Evolutionary conservation across 2,329 filamentous ascomycete genomes (phyloP), one percentile per base, ranked within the genome.

Genomic region (Xylaria sp.): DNA sequence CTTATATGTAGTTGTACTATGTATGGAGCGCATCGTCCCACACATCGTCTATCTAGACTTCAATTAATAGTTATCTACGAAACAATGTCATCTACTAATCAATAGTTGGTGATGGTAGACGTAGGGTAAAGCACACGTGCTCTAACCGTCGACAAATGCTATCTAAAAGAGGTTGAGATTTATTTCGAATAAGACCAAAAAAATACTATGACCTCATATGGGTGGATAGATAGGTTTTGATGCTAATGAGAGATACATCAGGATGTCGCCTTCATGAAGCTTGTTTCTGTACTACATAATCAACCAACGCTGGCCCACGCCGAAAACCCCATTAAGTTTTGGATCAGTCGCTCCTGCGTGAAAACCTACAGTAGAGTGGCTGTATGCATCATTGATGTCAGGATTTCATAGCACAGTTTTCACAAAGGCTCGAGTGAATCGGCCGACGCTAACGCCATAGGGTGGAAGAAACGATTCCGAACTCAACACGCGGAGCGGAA

Each of bases 351-450:
- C n/a, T 59, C 31, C 61, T 62, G 57, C 63, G 38, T 33, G 20
- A n/a, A 33, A 28, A 53, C 31, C 3, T 13, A 23, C 23, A 23
- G 23, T 23, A 38, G 36, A 11, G 36, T 10, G 57, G 63, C 49
- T 48, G 38, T 40, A 38, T 53, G 63, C 38, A 61, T 56, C 57
- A 49, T 49, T 23, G 42, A 61, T 56, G 31, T 33, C 42, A 62
- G 48, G 26, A 15, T 48, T 42, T 58, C 38, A 58, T 49, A 33
- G 51, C n/a, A 40, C 51, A 58, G 42, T 48, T 56, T 20, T 40
- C 11, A 33, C 20, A n/a, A 33, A 11, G 13, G 49, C 20, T 46
- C n/a, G 42, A 46, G 23, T n/a, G n/a, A 20, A 46, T 23, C n/a
- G 42, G n/a, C n/a, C 42, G n/a, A 11, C n/a, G n/a, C 42, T 46